Percentiles rank a stretch among this genome's conserved stretches.
Conservation (phyloP, 164 flowering plant genomes). For the Vitis cinerea region DNA sequence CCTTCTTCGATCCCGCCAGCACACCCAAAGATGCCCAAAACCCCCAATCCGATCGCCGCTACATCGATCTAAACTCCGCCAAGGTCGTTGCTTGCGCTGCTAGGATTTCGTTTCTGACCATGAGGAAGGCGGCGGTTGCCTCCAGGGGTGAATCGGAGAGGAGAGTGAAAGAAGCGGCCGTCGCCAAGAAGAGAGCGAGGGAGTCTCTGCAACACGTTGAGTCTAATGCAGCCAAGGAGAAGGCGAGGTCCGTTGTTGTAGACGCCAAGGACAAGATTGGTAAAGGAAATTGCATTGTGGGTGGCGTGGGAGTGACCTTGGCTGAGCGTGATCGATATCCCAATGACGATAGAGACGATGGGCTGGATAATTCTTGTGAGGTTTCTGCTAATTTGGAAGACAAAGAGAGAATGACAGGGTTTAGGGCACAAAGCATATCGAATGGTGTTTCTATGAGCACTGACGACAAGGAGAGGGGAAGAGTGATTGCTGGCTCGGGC, state of each 20-base stretch:
- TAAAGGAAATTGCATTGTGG: conserved; percentile 2
- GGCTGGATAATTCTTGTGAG: neutral
- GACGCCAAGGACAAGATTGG: neutral
- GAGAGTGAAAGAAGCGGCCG: conserved; percentile 57
- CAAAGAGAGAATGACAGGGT: neutral
- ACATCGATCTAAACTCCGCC: conserved; percentile 39
- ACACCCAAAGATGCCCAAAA: too few relatives aligned
- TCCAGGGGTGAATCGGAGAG: conserved; percentile 53
- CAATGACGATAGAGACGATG: neutral
- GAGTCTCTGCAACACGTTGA: conserved; percentile 51
- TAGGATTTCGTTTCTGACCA: conserved; percentile 46
- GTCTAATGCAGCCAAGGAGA: conserved; percentile 18
- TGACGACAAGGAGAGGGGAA: neutral
- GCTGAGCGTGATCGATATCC: conserved; percentile 12
- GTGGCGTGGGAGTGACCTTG: conserved; percentile 2
- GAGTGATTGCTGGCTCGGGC: neutral
- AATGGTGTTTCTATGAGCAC: neutral
- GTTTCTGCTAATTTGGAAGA: neutral
- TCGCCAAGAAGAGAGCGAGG: conserved; percentile 55
- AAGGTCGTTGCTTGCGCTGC: conserved; percentile 53
- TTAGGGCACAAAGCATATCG: neutral
- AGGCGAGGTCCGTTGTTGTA: conserved; percentile 4
- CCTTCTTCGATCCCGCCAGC: conserved; percentile 30
- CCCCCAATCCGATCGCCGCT: neutral
- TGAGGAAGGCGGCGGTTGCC: conserved; percentile 41